These are phyloP conservation scores for Corchorus olitorius DNA, from an alignment of 345 rosid species.

Conservation along the genomic window DNA sequence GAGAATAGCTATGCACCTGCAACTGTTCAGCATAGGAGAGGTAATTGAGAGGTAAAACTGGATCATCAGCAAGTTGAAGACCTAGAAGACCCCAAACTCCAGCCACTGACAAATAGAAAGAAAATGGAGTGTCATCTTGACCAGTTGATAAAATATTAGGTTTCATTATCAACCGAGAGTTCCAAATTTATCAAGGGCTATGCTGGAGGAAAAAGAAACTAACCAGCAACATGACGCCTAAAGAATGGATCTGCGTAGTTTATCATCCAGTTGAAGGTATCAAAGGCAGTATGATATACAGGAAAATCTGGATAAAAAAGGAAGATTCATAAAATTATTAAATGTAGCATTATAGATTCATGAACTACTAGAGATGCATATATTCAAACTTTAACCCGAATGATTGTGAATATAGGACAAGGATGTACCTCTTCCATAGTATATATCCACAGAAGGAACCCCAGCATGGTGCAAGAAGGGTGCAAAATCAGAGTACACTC, in stretches of 20 bases:
- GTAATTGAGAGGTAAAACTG: conserved; percentile 72
- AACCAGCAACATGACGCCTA: conserved; percentile 90
- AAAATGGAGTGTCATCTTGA: conserved; percentile 7
- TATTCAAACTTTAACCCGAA: conserved; percentile 5
- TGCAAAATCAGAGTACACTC: conserved; percentile 89
- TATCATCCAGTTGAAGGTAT: conserved; percentile 82
- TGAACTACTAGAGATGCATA: background rate
- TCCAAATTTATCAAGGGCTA: background rate
- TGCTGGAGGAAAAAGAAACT: conserved; percentile 22
- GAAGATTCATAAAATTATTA: background rate
- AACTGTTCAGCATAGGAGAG: conserved; percentile 67
- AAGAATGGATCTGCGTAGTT: conserved; percentile 67
- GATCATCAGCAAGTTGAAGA: conserved; percentile 79
- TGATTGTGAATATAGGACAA: background rate
- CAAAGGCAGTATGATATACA: conserved; percentile 91
- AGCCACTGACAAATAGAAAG: conserved; percentile 54
- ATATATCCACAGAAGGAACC: conserved; percentile 82
- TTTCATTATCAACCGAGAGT: conserved; percentile 3
- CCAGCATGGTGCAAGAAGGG: conserved; percentile 97
- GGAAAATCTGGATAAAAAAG: conserved; percentile 66
- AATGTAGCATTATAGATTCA: background rate
- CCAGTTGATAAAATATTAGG: conserved; percentile 2
- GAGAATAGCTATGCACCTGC: conserved; percentile 38
- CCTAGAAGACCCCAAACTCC: conserved; percentile 91
- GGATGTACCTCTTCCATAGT: conserved; percentile 80